A percentile compares a stretch with the other conserved stretches of the same genome.
These are phyloP conservation scores for Ceratopteris richardii DNA, from an alignment of 75 land plant species.

Conservation along the genomic window DNA sequence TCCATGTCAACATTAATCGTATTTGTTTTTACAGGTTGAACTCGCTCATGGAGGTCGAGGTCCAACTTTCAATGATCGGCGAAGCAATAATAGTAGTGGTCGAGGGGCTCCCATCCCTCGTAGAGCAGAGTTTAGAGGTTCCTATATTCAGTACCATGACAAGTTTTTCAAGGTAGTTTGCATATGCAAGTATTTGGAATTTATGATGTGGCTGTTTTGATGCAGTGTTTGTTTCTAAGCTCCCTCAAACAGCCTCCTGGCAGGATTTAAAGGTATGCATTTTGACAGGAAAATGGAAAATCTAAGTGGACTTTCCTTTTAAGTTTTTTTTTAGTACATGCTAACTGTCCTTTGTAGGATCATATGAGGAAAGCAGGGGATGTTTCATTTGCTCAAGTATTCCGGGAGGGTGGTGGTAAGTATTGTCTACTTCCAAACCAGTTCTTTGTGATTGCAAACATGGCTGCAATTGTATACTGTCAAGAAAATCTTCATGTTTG, in stretches of 20 bases:
- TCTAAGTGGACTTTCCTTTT: not conserved
- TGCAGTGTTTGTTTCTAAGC: slow-evolving; percentile 64
- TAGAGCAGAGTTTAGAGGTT: slow-evolving; percentile 6
- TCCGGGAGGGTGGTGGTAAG: slow-evolving; percentile 51
- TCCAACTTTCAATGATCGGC: slow-evolving; percentile 41
- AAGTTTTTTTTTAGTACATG: not conserved
- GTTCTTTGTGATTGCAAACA: too few relatives aligned
- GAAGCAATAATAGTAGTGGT: slow-evolving; percentile 26
- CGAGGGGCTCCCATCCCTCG: slow-evolving; percentile 2
- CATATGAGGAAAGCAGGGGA: slow-evolving; percentile 89
- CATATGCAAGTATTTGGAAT: not conserved
- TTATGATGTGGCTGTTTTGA: not conserved
- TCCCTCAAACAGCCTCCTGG: slow-evolving; percentile 86
- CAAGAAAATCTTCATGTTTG: too few relatives aligned
- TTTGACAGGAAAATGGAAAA: too few relatives aligned
- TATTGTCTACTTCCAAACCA: too few relatives aligned
- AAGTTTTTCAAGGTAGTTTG: not conserved
- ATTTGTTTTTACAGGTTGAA: slow-evolving; percentile 54
- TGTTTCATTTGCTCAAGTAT: slow-evolving; percentile 84
- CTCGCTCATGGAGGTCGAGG: slow-evolving; percentile 76
- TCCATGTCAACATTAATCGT: too few relatives aligned
- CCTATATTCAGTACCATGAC: not conserved
- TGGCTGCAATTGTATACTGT: too few relatives aligned
- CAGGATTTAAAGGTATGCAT: slow-evolving; percentile 67
- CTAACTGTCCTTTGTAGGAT: slow-evolving; percentile 33